Evolutionary conservation across 768 basidiomycete genomes (phyloP), one percentile per base, ranked within the genome.

Genomic region (Tephrocybe sp.): DNA sequence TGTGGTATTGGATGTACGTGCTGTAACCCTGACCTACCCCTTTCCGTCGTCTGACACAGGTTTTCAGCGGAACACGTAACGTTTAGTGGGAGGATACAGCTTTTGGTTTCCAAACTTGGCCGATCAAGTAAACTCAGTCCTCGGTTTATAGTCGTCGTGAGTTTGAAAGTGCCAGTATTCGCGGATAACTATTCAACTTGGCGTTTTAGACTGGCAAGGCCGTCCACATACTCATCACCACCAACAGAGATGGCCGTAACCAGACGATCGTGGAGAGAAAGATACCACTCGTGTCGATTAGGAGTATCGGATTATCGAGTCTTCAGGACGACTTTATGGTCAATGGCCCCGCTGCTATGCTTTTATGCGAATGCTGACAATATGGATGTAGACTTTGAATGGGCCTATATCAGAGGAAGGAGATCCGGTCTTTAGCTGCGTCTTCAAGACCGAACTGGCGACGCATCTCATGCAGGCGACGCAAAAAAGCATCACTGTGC

Each of bases 251-350:
- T 48, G 92, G 90, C 6, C 69, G 70, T 12, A 65, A 73, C 1
- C 70, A 76, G 26, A 86, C 74, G 5, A 69, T 71, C 24, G 64
- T 92, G 39, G 95, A 99, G 53, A 81, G 96, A 53, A 98, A 93
- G 72, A 87, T 98, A 44, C 85, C 89, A 19, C 71, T 99, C 11
- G 78, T 90, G 9, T 93, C 89, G 5, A 96, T 98, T 66, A 87
- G 85, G 64, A 83, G 80, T 49, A 83, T 99, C 44, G 83, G 83
- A 1, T 77, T 98, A 80, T 94, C 96, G 9, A 93, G 78, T 66
- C 69, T 98, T 21, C 77, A 91, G 41, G 97, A 99, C 56, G 97
- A 98, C 64, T 99, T 95, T 90, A 77, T 98, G 69, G 94, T 92
- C 63, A 32, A 24, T 16, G 28, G n/a, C 25, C n/a, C 12, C 7